Base-by-base conservation (phyloP, 2,329 filamentous ascomycete genomes). In the Stemphylium beticola region DNA sequence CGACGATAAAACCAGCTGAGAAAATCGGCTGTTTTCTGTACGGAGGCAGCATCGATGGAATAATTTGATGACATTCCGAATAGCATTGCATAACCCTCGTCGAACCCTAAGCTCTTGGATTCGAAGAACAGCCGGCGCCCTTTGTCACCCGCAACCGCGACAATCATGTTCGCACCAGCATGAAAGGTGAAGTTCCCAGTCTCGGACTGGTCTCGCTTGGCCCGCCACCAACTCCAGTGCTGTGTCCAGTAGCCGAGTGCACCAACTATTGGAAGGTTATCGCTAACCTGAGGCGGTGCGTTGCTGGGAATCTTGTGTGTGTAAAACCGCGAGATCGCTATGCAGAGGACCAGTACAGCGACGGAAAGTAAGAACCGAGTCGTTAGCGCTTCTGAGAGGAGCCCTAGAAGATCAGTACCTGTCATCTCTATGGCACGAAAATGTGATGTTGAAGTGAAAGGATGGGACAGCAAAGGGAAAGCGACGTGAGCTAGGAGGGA, bases 101-200 rank as follows among this genome's bases (percentile, higher is more conserved):
- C 43, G 18, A 82, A 74, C n/a, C 76, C 73, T 29, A 85, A 63
- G 1, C 76, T 74, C 34, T 75, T 77, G 24, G 73, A 76, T 12
- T 82, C 80, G 34, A 80, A 80, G 51, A 81, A 82, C 2, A 77
- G 37, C 20, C 75, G 70, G 14, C 81, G 74, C 2, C 72, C 75
- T 10, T 75, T 72, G 3, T 76, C 70, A 1, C 82, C 81, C 4
- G 74, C 76, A 10, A 84, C 42, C 2, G 73, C 79, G 8, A 84
- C 68, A 11, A 83, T 75, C 2, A 72, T 73, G 51, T 79, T 72
- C 5, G 74, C 64, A 0, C 82, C 82, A 3, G 79, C 77, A 57
- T 78, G 78, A 61, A 83, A 83, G 46, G 75, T 78, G 59, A 82
- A 84, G 43, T 79, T 79, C 22, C 79, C 79, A 1, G 73, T 76